phyloP scores from a whole-genome alignment of 805 yeast species.

The Teunomyces atbi region DNA sequence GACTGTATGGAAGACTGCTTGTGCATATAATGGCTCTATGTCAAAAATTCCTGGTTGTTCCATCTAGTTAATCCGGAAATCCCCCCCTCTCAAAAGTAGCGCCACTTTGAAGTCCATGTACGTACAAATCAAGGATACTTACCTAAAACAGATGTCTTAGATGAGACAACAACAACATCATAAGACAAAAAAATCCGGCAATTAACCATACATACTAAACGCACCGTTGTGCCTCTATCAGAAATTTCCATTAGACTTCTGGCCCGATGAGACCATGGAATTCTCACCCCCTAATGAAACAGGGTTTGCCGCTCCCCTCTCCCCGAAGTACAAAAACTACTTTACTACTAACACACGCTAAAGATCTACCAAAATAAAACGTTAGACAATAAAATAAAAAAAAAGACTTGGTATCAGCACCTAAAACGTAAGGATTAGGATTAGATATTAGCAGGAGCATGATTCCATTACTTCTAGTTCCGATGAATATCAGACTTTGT shows the following conservation, averaged over 20 bases:
- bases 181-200: background rate
- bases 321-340: background rate
- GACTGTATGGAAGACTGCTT: background rate
- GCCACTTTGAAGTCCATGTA: background rate
- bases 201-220: background rate
- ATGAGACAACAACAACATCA: background rate
- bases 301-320: background rate
- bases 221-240: background rate
- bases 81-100: background rate
- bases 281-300: background rate
- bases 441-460: no score
- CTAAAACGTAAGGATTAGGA: no score
- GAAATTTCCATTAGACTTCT: background rate
- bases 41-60: background rate
- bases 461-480: no score
- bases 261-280: background rate
- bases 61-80: background rate
- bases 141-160: background rate
- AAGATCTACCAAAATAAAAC: slow-evolving; percentile 4
- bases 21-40: background rate
- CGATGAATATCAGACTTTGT: background rate
- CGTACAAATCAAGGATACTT: background rate
- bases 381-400: slow-evolving; percentile 3
- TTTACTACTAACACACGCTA: background rate
- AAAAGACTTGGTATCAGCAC: background rate